These are phyloP conservation scores for Crataegus laevigata DNA, from an alignment of 306 rosid species.

Conservation along the genomic window DNA sequence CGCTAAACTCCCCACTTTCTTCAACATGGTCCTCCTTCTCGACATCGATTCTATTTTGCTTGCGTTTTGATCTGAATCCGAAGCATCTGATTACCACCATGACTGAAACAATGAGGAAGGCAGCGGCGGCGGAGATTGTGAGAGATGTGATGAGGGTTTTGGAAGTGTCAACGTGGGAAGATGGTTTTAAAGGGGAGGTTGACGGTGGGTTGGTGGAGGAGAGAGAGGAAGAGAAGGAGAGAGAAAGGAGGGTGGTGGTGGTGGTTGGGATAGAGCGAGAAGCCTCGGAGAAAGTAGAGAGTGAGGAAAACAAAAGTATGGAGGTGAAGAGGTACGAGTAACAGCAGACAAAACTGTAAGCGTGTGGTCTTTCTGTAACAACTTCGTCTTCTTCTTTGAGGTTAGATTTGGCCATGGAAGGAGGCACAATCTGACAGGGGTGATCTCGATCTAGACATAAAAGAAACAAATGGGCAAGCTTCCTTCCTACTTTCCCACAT, in stretches of 20 bases:
- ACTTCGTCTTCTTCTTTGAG: background rate
- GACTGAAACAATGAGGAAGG: background rate
- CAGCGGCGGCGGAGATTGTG: background rate
- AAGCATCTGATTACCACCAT: conserved; percentile 24
- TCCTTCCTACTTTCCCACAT: background rate
- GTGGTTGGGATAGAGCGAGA: background rate
- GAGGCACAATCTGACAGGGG: background rate
- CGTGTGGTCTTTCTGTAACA: background rate
- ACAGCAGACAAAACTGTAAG: background rate
- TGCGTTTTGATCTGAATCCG: conserved; percentile 6
- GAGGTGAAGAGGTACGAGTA: conserved; percentile 8
- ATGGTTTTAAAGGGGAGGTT: background rate
- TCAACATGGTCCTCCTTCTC: background rate
- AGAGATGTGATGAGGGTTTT: background rate
- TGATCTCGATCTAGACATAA: background rate
- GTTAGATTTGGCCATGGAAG: background rate
- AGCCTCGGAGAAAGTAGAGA: conserved; percentile 14
- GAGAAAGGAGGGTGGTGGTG: background rate
- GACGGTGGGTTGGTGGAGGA: background rate
- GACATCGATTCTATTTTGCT: background rate
- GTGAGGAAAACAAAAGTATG: background rate
- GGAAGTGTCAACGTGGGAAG: background rate
- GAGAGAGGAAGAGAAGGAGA: background rate
- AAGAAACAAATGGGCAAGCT: background rate
- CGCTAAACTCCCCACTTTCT: background rate